These are phyloP conservation scores for Nymphaea thermarum DNA, from an alignment of 164 flowering plant genomes.

Conservation along the genomic window DNA sequence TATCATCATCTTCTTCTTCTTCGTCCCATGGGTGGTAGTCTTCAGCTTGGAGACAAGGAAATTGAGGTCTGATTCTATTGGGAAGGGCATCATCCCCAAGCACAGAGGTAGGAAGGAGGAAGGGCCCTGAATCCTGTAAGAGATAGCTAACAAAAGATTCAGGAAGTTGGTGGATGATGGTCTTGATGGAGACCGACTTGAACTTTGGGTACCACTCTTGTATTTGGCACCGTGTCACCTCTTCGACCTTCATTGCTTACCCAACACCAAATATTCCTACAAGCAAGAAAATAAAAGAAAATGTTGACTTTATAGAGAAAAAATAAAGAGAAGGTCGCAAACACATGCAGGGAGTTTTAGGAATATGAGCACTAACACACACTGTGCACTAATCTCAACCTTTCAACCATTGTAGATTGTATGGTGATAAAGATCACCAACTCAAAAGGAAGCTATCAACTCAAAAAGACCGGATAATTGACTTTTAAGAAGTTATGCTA, in stretches of 20 bases:
- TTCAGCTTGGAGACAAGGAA: background rate
- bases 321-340: no score
- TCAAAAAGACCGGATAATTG: no score
- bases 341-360: no score
- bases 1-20: constrained; percentile 29
- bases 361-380: no score
- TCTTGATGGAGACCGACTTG: constrained; percentile 54
- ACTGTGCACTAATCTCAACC: no score
- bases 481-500: no score
- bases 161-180: constrained; percentile 66
- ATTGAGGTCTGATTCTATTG: constrained; percentile 19
- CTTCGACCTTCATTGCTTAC: constrained; percentile 44
- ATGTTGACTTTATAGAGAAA: no score
- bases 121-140: constrained; percentile 68
- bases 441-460: no score
- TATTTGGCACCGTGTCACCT: constrained; percentile 72
- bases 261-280: background rate
- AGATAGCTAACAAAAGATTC: constrained; percentile 72
- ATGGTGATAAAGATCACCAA: no score
- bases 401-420: no score
- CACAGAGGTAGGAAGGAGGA: constrained; percentile 65
- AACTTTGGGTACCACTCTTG: constrained; percentile 93
- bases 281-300: no score
- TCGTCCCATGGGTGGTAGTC: constrained; percentile 18
- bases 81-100: constrained; percentile 72